These are phyloP conservation scores for Sporothrix brunneoviolacea DNA, from an alignment of 2,329 filamentous ascomycete species.

Conservation along the genomic window DNA sequence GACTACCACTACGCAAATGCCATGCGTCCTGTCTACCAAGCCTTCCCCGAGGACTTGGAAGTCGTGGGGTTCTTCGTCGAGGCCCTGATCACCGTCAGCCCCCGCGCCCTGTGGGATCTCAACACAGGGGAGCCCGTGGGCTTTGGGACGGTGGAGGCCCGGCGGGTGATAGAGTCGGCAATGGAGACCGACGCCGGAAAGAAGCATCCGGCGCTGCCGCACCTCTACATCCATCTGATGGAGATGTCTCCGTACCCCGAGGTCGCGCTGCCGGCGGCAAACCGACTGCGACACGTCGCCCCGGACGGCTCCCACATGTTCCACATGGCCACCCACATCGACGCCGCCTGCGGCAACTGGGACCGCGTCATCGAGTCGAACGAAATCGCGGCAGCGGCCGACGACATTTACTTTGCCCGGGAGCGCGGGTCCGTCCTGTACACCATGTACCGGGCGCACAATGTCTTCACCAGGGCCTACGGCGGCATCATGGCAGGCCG, in stretches of 20 bases:
- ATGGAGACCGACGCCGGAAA: conserved; percentile 42
- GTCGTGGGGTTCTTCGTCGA: conserved; percentile 57
- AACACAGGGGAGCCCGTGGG: conserved; percentile 36
- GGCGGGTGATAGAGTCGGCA: conserved; percentile 51
- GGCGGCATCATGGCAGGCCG: conserved; percentile 52
- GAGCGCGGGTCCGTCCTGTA: conserved; percentile 47
- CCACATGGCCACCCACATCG: conserved; percentile 11
- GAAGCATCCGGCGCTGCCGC: conserved; percentile 59
- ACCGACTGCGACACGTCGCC: conserved; percentile 1
- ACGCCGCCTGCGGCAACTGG: conserved; percentile 9
- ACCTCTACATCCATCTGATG: conserved; percentile 43
- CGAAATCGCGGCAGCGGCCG: conserved; percentile 5
- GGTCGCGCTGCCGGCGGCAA: background rate
- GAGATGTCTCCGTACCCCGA: conserved; percentile 12
- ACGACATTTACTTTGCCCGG: conserved; percentile 34
- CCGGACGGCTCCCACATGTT: conserved; percentile 2
- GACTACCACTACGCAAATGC: conserved; percentile 38
- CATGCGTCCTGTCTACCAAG: conserved; percentile 32
- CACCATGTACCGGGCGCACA: conserved; percentile 47
- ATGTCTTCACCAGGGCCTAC: conserved; percentile 51
- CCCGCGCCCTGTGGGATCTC: conserved; percentile 40
- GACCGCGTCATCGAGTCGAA: conserved; percentile 11
- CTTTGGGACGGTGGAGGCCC: conserved; percentile 49
- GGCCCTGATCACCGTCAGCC: conserved; percentile 42
- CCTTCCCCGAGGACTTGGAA: conserved; percentile 44